A percentile compares a stretch with the other conserved stretches of the same genome.
phyloP scores from a whole-genome alignment of 331 rosid genomes.

The Prunus yedoensis region DNA sequence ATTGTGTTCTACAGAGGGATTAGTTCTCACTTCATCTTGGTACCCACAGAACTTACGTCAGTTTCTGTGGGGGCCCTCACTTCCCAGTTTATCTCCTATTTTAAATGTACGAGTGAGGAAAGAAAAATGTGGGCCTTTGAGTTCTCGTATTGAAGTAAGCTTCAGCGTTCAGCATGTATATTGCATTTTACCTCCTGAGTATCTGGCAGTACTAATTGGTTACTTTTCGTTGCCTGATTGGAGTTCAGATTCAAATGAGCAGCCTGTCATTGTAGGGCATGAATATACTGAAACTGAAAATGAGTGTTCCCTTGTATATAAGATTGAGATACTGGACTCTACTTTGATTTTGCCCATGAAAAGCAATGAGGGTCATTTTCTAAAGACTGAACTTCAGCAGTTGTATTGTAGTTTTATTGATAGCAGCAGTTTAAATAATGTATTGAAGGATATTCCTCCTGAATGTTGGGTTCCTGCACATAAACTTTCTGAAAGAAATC shows the following conservation, averaged over 20 bases:
- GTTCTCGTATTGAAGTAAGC: conserved; percentile 55
- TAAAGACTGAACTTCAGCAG: conserved; percentile 61
- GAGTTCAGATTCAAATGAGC: conserved; percentile 50
- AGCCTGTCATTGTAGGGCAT: conserved; percentile 26
- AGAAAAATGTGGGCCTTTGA: conserved; percentile 32
- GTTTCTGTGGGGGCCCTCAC: conserved; percentile 85
- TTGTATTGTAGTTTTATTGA: conserved; percentile 53
- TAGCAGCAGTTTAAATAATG: conserved; percentile 42
- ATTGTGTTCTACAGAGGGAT: conserved; percentile 68
- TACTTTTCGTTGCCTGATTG: conserved; percentile 82
- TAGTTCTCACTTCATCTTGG: conserved; percentile 72
- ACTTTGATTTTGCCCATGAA: conserved; percentile 69
- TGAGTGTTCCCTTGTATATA: conserved; percentile 47
- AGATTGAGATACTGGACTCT: conserved; percentile 84
- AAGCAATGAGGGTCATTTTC: conserved; percentile 58
- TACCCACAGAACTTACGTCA: conserved; percentile 53
- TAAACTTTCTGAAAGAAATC: conserved; percentile 56
- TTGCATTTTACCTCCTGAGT: conserved; percentile 87
- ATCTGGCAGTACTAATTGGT: conserved; percentile 80
- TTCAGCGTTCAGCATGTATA: conserved; percentile 76
- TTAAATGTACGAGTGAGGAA: conserved; percentile 69
- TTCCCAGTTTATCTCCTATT: conserved; percentile 65
- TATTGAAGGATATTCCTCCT: conserved; percentile 50
- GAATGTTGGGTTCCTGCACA: conserved; percentile 52
- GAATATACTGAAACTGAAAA: conserved; percentile 35